Percentiles rank a stretch among this genome's conserved stretches.
phyloP scores from a whole-genome alignment of 2,329 filamentous ascomycete species.

The Monosporascus sp. region DNA sequence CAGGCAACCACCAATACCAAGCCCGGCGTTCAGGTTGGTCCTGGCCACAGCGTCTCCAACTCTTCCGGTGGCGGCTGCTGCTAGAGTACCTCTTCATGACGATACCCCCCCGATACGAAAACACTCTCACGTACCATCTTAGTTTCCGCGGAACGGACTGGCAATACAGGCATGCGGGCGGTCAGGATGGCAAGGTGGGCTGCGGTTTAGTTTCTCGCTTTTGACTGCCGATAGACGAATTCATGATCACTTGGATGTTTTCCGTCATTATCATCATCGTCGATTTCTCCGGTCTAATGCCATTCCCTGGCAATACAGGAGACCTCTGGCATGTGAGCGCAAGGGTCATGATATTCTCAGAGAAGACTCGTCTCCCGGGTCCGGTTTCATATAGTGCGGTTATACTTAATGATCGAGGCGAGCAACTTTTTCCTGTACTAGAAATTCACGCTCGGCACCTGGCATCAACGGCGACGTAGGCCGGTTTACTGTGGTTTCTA shows the following conservation, averaged over 20 bases:
- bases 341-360: neutral
- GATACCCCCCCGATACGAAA: constrained; percentile 21
- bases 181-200: constrained; percentile 19
- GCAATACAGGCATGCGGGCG: constrained; percentile 20
- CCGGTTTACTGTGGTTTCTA: no score
- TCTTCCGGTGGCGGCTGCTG: constrained; percentile 85
- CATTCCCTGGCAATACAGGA: no score
- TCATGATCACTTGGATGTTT: constrained; percentile 20
- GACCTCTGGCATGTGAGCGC: neutral
- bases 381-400: no score
- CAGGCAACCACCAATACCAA: constrained; percentile 96
- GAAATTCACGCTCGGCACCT: no score
- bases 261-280: constrained; percentile 1
- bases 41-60: constrained; percentile 88
- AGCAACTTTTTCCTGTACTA: no score
- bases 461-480: no score
- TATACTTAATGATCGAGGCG: no score
- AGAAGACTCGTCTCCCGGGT: no score
- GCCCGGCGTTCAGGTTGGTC: constrained; percentile 91
- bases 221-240: constrained; percentile 25
- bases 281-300: no score
- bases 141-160: constrained; percentile 19
- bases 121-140: constrained; percentile 17
- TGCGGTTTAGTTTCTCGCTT: constrained; percentile 18
- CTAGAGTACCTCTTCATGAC: constrained; percentile 47